Evolutionary conservation across 306 rosid genomes (phyloP), one percentile per base, ranked within the genome.

Genomic region (Albizia julibrissin): DNA sequence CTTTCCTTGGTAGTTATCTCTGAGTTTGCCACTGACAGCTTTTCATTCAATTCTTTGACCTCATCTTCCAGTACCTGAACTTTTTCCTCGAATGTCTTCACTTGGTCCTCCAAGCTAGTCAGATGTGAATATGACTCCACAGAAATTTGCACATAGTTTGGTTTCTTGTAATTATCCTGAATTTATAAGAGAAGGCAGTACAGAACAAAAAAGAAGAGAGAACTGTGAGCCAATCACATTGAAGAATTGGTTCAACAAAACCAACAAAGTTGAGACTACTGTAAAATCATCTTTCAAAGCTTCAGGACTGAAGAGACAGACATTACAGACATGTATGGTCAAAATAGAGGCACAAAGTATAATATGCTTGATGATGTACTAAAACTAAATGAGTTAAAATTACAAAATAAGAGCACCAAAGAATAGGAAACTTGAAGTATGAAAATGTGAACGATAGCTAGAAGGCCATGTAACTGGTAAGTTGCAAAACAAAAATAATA

Each of bases 111-210:
- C 92, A 96, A 84, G 70, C 97, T 79, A 54, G 86, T 89, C 75
- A 96, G 87, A 92, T 93, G 97, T 2, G 98, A 80, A 86, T 96
- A 96, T 64, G 97, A 89, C 89, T 96, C 99, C 69, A 96, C 97
- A 29, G 98, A 94, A 80, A 96, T 91, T 87, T 96, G 98, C 61
- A 96, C 97, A 76, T 88, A 94, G 79, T 88, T 93, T 1, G 97
- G 97, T 84, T 96, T 96, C 87, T 91, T 91, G 90, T 89, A 90
- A 24, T 70, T 86, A 39, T 89, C 94, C 98, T 92, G 91, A 59
- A 84, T 29, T 10, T 50, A 75, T 11, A 72, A 77, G 39, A 65
- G 33, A 43, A 52, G 59, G 8, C 78, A 37, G 71, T 68, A 40
- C 33, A 75, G 15, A 76, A 26, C 12, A 59, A 15, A 56, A 31